Evolutionary conservation across 305 asterid species (phyloP), one percentile per base, ranked within the genome.

Genomic region (Solanum hybrid): DNA sequence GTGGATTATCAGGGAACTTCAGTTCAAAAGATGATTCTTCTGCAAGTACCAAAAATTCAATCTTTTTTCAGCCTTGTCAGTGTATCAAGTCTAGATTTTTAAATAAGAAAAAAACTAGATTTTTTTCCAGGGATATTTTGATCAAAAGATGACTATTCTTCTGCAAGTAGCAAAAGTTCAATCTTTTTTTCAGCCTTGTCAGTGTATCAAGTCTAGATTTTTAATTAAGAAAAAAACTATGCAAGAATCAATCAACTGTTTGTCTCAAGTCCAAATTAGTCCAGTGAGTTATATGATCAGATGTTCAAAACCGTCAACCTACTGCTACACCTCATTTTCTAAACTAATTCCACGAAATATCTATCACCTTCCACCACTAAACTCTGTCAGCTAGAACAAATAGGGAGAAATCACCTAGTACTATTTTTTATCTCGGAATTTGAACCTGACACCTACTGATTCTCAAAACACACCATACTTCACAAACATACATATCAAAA

Each of bases 21-120:
- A 57, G 90, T 10, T 89, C 92, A 9, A 90, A 2, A 4, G 89
- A 85, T 27, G 93, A 93, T 89, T 27, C 93, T 29, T 41, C 75
- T 83, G 75, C 88, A 83, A 29, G 88, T 29, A 83, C 29, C 88
- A 45, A 83, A 83, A 17, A 83, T 8, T 41, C 88, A 29, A 83
- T 41, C 75, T 83, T 45, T 78, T 83, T 29, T 41, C 87, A 83
- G 38, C 24, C 17, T 27, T 29, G 4, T 45, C 73, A 15, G 14
- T 15, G 31, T 15, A 83, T 45, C 7, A 29, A 45, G 87, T 29
- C 38, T 29, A 83, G 27, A 83, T 45, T 9, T 82, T 45, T 15
- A 68, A 61, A 87, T 10, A 72, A 17, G 83, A 5, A 14, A 90
- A 90, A 90, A 27, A 88, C 31, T 51, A 51, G 22, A 51, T 51